Conservation (phyloP, 1,284 basidiomycete species). For the Agroathelia rolfsii region DNA sequence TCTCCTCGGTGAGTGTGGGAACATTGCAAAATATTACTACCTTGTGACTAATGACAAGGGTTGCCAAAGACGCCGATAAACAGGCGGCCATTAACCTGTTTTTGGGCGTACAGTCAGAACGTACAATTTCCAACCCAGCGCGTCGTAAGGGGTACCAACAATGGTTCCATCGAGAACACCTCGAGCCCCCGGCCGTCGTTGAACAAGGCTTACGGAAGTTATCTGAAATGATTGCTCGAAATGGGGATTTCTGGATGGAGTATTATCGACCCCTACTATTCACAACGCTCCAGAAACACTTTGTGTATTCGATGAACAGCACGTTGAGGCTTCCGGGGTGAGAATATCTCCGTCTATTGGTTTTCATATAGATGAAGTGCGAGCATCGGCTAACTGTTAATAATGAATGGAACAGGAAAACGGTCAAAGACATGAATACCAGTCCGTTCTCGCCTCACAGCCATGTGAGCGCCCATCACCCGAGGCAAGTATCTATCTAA, state of each 20-base stretch:
- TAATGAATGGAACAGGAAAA: constrained; percentile 45
- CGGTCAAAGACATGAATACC: constrained; percentile 50
- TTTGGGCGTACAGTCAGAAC: constrained; percentile 70
- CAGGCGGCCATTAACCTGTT: constrained; percentile 97
- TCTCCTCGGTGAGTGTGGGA: constrained; percentile 52
- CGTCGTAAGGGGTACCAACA: constrained; percentile 62
- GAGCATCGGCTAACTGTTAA: constrained; percentile 15
- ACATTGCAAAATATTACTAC: neutral
- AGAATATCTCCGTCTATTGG: constrained; percentile 13
- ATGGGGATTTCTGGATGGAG: constrained; percentile 78
- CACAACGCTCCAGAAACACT: constrained; percentile 75
- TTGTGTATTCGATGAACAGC: constrained; percentile 81
- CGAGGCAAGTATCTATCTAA: constrained; percentile 25
- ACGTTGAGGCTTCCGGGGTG: constrained; percentile 76
- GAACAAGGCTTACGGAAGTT: constrained; percentile 48
- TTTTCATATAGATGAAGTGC: constrained; percentile 1
- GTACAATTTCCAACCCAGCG: constrained; percentile 33
- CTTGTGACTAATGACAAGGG: constrained; percentile 2
- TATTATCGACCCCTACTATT: constrained; percentile 85
- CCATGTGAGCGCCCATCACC: constrained; percentile 29
- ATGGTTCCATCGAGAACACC: constrained; percentile 72
- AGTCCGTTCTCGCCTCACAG: constrained; percentile 66
- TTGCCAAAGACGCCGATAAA: constrained; percentile 80
- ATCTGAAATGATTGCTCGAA: constrained; percentile 43
- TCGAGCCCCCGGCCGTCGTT: constrained; percentile 51